phyloP scores from a whole-genome alignment of 2,329 filamentous ascomycete genomes.

The Pseudopyrenochaeta lycopersici region DNA sequence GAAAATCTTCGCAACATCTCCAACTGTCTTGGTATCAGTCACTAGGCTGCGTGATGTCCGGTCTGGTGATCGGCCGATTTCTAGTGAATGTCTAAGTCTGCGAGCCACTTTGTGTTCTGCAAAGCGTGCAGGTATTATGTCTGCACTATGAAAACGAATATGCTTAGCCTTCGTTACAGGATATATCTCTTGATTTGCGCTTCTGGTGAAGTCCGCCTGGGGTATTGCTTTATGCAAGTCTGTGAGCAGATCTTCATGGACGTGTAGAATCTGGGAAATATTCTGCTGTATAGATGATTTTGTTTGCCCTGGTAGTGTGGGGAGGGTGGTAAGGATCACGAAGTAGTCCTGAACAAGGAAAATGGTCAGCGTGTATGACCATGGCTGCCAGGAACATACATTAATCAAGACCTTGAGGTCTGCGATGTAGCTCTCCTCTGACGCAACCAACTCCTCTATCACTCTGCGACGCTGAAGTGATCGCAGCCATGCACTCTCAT shows the following conservation, averaged over 20 bases:
- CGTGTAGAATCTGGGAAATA: slow-evolving; percentile 78
- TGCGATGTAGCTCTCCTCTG: slow-evolving; percentile 87
- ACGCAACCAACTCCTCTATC: slow-evolving; percentile 83
- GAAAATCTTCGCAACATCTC: slow-evolving; percentile 64
- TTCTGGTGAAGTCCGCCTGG: slow-evolving; percentile 62
- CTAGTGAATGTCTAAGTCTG: slow-evolving; percentile 56
- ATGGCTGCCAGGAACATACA: slow-evolving; percentile 60
- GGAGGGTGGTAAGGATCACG: slow-evolving; percentile 73
- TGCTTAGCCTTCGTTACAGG: slow-evolving; percentile 51
- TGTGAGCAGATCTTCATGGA: slow-evolving; percentile 83
- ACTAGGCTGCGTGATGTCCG: slow-evolving; percentile 48
- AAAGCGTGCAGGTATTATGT: slow-evolving; percentile 52
- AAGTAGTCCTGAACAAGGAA: slow-evolving; percentile 52
- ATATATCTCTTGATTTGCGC: slow-evolving; percentile 41
- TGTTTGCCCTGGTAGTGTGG: slow-evolving; percentile 69
- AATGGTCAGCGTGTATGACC: not conserved
- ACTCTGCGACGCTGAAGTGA: slow-evolving; percentile 79
- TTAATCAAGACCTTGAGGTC: slow-evolving; percentile 88
- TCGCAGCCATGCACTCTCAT: slow-evolving; percentile 75
- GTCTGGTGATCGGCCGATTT: slow-evolving; percentile 53
- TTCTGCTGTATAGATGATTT: slow-evolving; percentile 80
- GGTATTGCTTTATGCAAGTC: slow-evolving; percentile 77
- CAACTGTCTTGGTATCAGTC: slow-evolving; percentile 63
- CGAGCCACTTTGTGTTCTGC: slow-evolving; percentile 45
- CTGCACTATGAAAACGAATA: slow-evolving; percentile 59